phyloP scores from a whole-genome alignment of 352 stramenopile genomes.

The Phytopythium helicoides region DNA sequence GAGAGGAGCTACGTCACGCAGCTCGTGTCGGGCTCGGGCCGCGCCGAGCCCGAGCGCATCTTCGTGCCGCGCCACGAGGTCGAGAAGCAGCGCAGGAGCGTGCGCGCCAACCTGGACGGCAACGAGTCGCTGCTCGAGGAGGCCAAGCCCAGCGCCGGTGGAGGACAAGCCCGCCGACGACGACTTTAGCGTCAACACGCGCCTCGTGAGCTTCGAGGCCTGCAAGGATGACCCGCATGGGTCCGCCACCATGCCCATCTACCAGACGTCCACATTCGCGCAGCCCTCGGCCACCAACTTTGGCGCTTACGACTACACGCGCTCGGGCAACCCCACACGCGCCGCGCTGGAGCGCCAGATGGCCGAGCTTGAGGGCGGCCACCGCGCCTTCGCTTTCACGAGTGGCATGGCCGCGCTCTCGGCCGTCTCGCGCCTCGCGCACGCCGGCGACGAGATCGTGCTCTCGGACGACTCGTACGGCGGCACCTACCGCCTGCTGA shows the following conservation, averaged over 20 bases:
- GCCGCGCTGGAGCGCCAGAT: constrained; percentile 92
- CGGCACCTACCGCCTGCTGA: constrained; percentile 92
- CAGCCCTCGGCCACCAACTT: constrained; percentile 88
- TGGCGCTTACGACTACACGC: constrained; percentile 93
- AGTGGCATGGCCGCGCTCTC: constrained; percentile 96
- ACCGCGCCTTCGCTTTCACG: constrained; percentile 88
- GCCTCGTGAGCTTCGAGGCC: constrained; percentile 74
- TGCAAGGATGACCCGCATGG: constrained; percentile 90
- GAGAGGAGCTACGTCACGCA: constrained; percentile 86
- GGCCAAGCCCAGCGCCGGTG: constrained; percentile 19
- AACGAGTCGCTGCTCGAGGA: constrained; percentile 59
- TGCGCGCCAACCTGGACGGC: constrained; percentile 69
- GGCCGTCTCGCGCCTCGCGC: constrained; percentile 89
- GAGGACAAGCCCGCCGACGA: constrained; percentile 25
- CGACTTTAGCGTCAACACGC: constrained; percentile 70
- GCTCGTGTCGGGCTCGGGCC: constrained; percentile 64
- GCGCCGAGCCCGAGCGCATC: constrained; percentile 67
- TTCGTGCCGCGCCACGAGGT: constrained; percentile 73
- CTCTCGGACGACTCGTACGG: constrained; percentile 96
- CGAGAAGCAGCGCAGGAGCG: constrained; percentile 39
- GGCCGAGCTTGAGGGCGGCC: constrained; percentile 73
- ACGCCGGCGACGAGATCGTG: constrained; percentile 91
- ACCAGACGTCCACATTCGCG: constrained; percentile 90
- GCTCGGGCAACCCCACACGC: constrained; percentile 93
- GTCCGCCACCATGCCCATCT: constrained; percentile 90